phyloP scores from a whole-genome alignment of 179 eudicot species.

The Gypsophila paniculata region DNA sequence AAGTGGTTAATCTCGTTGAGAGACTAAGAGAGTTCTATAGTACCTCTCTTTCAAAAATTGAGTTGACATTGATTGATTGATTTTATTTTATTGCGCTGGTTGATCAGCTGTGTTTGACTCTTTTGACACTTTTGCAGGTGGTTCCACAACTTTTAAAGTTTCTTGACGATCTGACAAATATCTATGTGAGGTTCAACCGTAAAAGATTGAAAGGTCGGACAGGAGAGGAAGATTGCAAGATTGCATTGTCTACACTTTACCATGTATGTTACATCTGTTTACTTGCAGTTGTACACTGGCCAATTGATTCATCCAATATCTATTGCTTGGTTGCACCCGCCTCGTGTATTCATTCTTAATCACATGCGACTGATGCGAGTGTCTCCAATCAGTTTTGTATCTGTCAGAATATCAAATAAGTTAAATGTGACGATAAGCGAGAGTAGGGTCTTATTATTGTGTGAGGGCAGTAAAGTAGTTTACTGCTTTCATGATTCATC shows the following conservation, averaged over 20 bases:
- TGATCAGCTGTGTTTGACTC: neutral
- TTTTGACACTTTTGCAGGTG: constrained; percentile 44
- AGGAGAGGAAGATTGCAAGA: constrained; percentile 90
- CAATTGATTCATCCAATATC: neutral
- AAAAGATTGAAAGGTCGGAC: constrained; percentile 96
- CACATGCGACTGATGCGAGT: neutral
- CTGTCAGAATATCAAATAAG: neutral
- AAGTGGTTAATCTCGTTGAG: no score
- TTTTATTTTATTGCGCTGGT: neutral
- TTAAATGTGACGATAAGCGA: neutral
- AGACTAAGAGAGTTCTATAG: no score
- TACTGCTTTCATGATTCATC: neutral
- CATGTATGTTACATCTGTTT: constrained; percentile 46
- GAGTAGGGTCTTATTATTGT: neutral
- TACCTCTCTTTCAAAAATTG: neutral
- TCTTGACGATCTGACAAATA: constrained; percentile 86
- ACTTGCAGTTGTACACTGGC: constrained; percentile 8
- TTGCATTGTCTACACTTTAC: constrained; percentile 85
- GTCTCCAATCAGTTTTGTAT: neutral
- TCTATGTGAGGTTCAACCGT: constrained; percentile 90
- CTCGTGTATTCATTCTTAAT: neutral
- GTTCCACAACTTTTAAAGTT: constrained; percentile 90
- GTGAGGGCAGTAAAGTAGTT: neutral
- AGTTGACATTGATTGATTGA: neutral
- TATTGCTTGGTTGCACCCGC: neutral